Percentiles rank a stretch among this genome's conserved stretches.
Conservation (phyloP, 1,284 basidiomycete genomes). For the Fomitopsis schrenkii region DNA sequence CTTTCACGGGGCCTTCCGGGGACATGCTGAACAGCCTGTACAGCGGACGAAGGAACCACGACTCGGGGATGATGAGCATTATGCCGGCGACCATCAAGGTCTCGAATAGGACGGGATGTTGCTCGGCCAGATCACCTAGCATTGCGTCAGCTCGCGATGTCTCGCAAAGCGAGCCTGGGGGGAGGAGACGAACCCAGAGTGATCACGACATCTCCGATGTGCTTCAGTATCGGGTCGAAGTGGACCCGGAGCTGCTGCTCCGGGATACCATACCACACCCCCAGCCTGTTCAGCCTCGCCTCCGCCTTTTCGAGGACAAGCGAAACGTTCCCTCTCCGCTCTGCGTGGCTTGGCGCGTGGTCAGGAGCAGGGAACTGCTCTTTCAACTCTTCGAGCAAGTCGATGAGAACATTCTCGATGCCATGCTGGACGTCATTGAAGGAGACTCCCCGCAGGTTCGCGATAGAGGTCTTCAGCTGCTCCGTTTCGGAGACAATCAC, state of each 20-base stretch:
- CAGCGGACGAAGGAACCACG: constrained; percentile 18
- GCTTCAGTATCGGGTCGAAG: neutral
- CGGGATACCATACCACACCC: neutral
- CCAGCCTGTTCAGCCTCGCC: neutral
- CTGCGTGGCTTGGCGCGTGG: neutral
- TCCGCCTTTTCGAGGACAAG: neutral
- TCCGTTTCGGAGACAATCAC: neutral
- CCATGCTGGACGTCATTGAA: neutral
- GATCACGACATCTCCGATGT: neutral
- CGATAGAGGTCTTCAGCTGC: neutral
- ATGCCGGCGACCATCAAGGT: constrained; percentile 10
- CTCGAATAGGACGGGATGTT: constrained; percentile 21
- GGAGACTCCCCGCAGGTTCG: neutral
- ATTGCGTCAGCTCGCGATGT: neutral
- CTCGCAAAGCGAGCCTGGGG: neutral
- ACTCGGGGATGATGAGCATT: constrained; percentile 16
- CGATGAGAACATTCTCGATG: neutral
- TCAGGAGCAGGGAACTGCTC: neutral
- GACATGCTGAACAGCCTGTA: constrained; percentile 22
- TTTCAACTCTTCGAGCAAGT: neutral
- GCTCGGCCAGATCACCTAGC: constrained; percentile 24
- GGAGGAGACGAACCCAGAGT: neutral
- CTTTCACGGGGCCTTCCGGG: constrained; percentile 23
- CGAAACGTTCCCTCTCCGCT: neutral
- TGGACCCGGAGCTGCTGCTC: neutral